Evolutionary conservation across 1,139 yeast species (phyloP), one percentile per base, ranked within the genome.

Genomic region (Saccharomyces hybrid): DNA sequence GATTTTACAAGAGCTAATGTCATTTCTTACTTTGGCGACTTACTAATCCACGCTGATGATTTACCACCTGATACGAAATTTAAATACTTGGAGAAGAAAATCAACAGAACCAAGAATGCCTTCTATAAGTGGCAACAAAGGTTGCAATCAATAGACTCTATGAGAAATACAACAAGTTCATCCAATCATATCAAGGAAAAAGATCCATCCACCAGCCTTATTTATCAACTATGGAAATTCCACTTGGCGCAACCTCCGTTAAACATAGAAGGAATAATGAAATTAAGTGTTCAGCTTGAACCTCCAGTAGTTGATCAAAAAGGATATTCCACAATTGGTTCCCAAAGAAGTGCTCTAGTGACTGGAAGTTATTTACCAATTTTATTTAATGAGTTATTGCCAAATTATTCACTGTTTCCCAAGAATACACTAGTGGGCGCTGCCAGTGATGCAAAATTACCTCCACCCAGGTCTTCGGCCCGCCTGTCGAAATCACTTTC

Each of bases 11-110:
- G 88, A 64, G 84, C 83, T 54, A 80, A 82, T 51, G 96, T 88
- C 11, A 84, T 93, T 48, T 97, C 98, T 0, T 91, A 85, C 68
- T 91, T 89, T 74, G 97, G 97, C 23, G 98, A 91, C 66, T 74
- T 91, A 55, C 73, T 64, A 7, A 67, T 69, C 7, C 62, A 61
- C 48, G 66, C 68, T 3, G 67, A 64, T 56, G 68, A 67, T 50
- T 55, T 68, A 32, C 65, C 70, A 1, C 28, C 54, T 0, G 67
- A 63, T 14, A 56, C 64, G 1, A 67, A 64, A 54, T 60, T 65
- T 28, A 78, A 78, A 60, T 86, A 83, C 54, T 78, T 87, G 61
- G 88, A 83, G 55, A 77, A 81, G 48, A 79, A 84, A 54, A 81
- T 88, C 65, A 85, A 81, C 63, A 79, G 88, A 53, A 82, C 89